phyloP scores from a whole-genome alignment of 495 filamentous ascomycete genomes.

The Filosporella fistucella region DNA sequence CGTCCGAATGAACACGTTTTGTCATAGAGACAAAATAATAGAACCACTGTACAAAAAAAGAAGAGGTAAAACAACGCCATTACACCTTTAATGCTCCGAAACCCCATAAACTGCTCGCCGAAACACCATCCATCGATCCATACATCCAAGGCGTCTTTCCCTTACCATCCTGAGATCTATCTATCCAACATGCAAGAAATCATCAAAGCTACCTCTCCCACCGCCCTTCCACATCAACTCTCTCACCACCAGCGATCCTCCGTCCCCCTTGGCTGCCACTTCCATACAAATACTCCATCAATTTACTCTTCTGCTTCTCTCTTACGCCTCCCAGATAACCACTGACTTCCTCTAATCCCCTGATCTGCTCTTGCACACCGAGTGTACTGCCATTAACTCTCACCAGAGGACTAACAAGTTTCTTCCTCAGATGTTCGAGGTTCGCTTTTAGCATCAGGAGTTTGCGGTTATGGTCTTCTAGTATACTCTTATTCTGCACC shows the following conservation, averaged over 20 bases:
- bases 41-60: too few relatives aligned
- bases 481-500: constrained; percentile 75
- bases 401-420: constrained; percentile 77
- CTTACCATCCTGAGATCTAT: too few relatives aligned
- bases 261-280: constrained; percentile 32
- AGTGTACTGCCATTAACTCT: constrained; percentile 61
- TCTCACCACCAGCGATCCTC: not conserved
- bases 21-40: too few relatives aligned
- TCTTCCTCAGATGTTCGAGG: constrained; percentile 70
- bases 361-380: constrained; percentile 77
- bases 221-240: not conserved
- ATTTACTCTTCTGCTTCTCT: constrained; percentile 72
- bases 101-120: too few relatives aligned
- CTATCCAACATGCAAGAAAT: too few relatives aligned
- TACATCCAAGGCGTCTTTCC: too few relatives aligned
- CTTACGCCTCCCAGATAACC: constrained; percentile 67
- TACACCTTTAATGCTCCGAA: too few relatives aligned
- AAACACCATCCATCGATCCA: not conserved
- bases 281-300: constrained; percentile 78
- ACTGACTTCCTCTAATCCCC: constrained; percentile 73
- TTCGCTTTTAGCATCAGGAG: constrained; percentile 74
- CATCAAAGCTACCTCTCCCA: too few relatives aligned
- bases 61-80: too few relatives aligned
- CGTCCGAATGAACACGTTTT: too few relatives aligned
- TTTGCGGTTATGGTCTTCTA: constrained; percentile 78